Conservation (phyloP, 2,329 filamentous ascomycete species). For the Zasmidium citrigriseum region DNA sequence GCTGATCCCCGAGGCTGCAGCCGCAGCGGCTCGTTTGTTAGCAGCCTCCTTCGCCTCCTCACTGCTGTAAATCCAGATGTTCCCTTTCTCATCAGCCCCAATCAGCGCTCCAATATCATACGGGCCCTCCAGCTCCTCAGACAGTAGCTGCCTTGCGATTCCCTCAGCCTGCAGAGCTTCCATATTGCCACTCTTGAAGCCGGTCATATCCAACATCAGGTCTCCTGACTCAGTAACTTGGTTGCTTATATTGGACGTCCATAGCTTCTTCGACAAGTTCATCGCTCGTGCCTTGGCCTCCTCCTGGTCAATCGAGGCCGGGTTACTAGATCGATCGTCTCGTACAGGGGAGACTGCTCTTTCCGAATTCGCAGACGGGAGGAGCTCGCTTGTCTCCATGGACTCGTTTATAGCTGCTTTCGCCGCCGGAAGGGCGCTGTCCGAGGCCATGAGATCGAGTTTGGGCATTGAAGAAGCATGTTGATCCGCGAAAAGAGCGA, state of each 20-base stretch:
- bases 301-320: conserved; percentile 67
- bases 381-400: conserved; percentile 30
- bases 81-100: conserved; percentile 91
- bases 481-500: conserved; percentile 14
- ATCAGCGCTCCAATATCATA: conserved; percentile 96
- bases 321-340: conserved; percentile 65
- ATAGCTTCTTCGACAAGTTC: conserved; percentile 81
- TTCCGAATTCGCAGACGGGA: conserved; percentile 17
- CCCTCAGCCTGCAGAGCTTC: conserved; percentile 89
- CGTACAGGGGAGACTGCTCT: conserved; percentile 23
- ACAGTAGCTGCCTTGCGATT: conserved; percentile 87
- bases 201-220: conserved; percentile 96
- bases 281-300: conserved; percentile 84
- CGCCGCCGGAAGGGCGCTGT: conserved; percentile 52
- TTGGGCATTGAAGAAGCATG: conserved; percentile 15
- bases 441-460: conserved; percentile 54
- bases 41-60: conserved; percentile 93
- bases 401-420: conserved; percentile 40
- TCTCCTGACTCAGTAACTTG: conserved; percentile 91
- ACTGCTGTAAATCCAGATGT: conserved; percentile 99
- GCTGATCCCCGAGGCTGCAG: conserved; percentile 45
- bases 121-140: conserved; percentile 89
- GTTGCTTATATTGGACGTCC: conserved; percentile 86
- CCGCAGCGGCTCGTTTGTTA: conserved; percentile 57
- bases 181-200: conserved; percentile 91